phyloP scores from a whole-genome alignment of 192 early-diverging fungal species.

The Umbelopsis ramanniana region DNA sequence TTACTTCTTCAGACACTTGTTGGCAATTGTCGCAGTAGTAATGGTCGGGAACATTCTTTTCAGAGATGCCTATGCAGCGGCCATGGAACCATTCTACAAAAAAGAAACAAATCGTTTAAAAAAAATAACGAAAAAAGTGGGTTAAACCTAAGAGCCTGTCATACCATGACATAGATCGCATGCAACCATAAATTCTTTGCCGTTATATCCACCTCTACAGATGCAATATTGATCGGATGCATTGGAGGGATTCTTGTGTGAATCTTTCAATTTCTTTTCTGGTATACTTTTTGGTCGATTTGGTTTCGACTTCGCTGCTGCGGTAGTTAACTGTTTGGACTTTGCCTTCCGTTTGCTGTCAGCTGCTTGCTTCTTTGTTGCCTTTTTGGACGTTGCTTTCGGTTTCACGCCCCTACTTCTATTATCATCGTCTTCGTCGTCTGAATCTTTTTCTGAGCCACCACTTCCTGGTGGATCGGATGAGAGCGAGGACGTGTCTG shows the following conservation, averaged over 20 bases:
- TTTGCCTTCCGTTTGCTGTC: constrained; percentile 3
- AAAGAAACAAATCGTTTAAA: neutral
- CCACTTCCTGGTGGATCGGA: constrained; percentile 30
- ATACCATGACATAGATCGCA: constrained; percentile 60
- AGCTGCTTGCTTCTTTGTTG: neutral
- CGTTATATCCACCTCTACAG: constrained; percentile 55
- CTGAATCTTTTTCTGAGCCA: constrained; percentile 2
- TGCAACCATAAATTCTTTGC: constrained; percentile 61
- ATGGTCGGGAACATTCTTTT: constrained; percentile 36
- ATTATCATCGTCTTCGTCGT: constrained; percentile 21
- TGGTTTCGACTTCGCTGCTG: neutral
- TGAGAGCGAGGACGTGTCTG: constrained; percentile 34
- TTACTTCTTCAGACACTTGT: constrained; percentile 23
- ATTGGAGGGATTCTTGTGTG: neutral
- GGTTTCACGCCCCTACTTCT: constrained; percentile 12
- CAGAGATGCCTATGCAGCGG: constrained; percentile 51
- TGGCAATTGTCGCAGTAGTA: constrained; percentile 36
- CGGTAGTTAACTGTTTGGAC: neutral
- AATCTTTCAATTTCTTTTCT: constrained; percentile 24
- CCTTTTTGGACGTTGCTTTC: constrained; percentile 14
- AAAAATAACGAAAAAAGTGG: too few species aligned
- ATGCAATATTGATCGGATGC: constrained; percentile 48
- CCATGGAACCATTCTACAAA: constrained; percentile 64
- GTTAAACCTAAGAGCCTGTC: neutral
- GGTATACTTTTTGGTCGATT: constrained; percentile 10